A percentile compares a stretch with the other conserved stretches of the same genome.
Evolutionary conservation across 345 rosid species (phyloP).

Genomic region (Syzygium aqueum): DNA sequence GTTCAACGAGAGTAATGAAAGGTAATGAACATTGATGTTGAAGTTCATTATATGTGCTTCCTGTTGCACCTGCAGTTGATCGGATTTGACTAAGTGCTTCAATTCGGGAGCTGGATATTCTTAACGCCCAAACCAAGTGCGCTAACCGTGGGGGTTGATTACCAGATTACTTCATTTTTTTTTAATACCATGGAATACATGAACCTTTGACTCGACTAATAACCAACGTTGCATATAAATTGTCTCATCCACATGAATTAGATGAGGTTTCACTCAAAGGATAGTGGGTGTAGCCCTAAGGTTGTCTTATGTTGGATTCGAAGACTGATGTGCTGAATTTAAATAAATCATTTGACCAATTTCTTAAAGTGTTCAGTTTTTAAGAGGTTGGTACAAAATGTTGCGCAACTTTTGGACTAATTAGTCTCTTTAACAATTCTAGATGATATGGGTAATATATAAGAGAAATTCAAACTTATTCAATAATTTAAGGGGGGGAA

Average conservation of each 20-base stretch:
- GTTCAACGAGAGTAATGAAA: background rate
- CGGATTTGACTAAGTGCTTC: background rate
- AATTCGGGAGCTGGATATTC: background rate
- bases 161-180: background rate
- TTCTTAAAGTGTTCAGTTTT: no score
- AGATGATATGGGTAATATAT: background rate
- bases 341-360: background rate
- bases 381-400: background rate
- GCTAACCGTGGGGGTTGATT: background rate
- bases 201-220: background rate
- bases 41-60: background rate
- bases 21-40: background rate
- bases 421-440: background rate
- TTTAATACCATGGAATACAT: background rate
- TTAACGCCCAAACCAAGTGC: background rate
- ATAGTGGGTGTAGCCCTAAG: background rate
- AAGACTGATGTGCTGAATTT: background rate
- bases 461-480: background rate
- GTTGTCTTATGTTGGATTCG: background rate
- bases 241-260: background rate
- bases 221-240: background rate
- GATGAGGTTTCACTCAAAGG: background rate
- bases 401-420: background rate
- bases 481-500: no score
- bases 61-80: background rate